Percentiles rank a stretch among this genome's conserved stretches.
Conservation (phyloP, 805 yeast genomes). For the Schizosaccharomyces osmophilus region DNA sequence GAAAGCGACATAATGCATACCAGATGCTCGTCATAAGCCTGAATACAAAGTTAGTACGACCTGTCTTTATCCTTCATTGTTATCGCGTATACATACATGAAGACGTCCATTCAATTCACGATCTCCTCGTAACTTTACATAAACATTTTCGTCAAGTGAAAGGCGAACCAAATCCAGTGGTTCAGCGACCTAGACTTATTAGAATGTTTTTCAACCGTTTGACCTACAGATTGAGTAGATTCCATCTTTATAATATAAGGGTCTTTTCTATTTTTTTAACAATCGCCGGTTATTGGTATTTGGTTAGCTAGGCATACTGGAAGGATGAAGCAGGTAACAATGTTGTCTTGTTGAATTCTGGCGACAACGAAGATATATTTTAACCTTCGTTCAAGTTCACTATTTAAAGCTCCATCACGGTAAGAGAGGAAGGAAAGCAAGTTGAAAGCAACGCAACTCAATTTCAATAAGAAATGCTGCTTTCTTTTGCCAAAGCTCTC, state of each 20-base stretch:
- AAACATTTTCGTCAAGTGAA: constrained; percentile 64
- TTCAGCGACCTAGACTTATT: constrained; percentile 19
- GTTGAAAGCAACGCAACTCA: too few relatives aligned
- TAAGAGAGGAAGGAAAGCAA: too few relatives aligned
- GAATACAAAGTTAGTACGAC: background rate
- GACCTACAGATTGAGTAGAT: background rate
- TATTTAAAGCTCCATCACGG: too few relatives aligned
- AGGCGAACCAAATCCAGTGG: constrained; percentile 80
- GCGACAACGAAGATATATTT: too few relatives aligned
- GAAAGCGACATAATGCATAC: background rate
- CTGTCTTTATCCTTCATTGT: constrained; percentile 63
- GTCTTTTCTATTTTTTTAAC: background rate
- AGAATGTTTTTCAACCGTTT: too few relatives aligned
- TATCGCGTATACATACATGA: constrained; percentile 42
- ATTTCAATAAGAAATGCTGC: too few relatives aligned
- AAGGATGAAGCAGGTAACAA: too few relatives aligned
- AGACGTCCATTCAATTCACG: constrained; percentile 74
- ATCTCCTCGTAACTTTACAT: constrained; percentile 79
- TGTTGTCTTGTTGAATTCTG: too few relatives aligned
- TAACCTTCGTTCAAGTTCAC: too few relatives aligned
- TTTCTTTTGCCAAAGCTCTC: too few relatives aligned
- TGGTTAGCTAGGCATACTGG: too few relatives aligned
- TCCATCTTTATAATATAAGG: background rate
- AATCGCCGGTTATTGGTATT: background rate
- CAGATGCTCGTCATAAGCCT: constrained; percentile 3